These are phyloP conservation scores for Tuber borchii DNA, from an alignment of 495 filamentous ascomycete species.

Conservation along the genomic window DNA sequence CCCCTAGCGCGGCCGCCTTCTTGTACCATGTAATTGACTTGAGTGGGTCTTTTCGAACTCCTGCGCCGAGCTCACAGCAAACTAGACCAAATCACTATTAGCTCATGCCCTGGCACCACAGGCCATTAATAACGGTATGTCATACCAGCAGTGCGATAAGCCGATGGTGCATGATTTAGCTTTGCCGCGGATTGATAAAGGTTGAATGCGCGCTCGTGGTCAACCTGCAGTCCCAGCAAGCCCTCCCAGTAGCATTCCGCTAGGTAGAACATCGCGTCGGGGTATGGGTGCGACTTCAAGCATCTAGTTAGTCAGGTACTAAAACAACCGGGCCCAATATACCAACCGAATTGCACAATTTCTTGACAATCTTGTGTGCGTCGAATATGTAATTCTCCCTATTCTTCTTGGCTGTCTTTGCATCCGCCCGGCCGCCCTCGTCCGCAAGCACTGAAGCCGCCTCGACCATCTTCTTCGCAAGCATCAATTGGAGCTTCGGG, in stretches of 20 bases:
- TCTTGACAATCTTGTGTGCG: conserved; percentile 84
- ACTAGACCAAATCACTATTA: conserved; percentile 46
- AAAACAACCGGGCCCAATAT: conserved; percentile 10
- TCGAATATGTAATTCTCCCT: conserved; percentile 79
- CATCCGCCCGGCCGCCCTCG: conserved; percentile 62
- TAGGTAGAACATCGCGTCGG: conserved; percentile 89
- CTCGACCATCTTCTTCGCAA: conserved; percentile 83
- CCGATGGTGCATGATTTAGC: conserved; percentile 71
- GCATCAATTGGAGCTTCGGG: conserved; percentile 58
- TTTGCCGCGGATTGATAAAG: conserved; percentile 94
- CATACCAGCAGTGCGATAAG: conserved; percentile 71
- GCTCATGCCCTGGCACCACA: not conserved
- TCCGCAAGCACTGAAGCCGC: conserved; percentile 69
- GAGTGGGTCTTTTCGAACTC: conserved; percentile 78
- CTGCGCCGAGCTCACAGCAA: conserved; percentile 96
- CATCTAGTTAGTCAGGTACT: not conserved
- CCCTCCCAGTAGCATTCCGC: conserved; percentile 86
- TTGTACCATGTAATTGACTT: conserved; percentile 98
- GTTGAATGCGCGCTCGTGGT: conserved; percentile 82
- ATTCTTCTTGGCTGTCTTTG: conserved; percentile 63
- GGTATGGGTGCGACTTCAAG: conserved; percentile 48
- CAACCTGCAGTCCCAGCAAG: conserved; percentile 59
- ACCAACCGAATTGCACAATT: conserved; percentile 56
- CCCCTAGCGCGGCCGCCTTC: conserved; percentile 79
- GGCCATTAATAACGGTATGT: not conserved